A percentile compares a stretch with the other conserved stretches of the same genome.
Evolutionary conservation across 2,329 filamentous ascomycete species (phyloP).

Genomic region (Epichloe sp.): DNA sequence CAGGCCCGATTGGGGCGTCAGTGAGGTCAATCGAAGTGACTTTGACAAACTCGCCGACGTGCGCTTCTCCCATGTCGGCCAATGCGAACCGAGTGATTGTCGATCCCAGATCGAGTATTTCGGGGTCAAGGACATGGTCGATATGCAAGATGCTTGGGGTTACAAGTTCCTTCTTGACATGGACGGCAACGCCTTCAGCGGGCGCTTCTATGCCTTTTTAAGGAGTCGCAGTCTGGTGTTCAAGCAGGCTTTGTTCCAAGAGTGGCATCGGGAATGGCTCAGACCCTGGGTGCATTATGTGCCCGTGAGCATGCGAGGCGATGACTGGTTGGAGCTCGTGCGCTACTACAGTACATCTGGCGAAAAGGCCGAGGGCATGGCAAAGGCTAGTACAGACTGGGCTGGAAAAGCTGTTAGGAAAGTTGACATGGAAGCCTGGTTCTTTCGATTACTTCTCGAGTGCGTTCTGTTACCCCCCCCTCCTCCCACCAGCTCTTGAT

Average conservation of each 20-base stretch:
- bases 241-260: constrained; percentile 82
- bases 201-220: constrained; percentile 92
- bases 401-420: constrained; percentile 55
- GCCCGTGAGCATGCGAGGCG: constrained; percentile 66
- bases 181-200: constrained; percentile 92
- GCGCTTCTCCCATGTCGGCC: constrained; percentile 77
- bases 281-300: constrained; percentile 89
- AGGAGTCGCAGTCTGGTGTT: constrained; percentile 70
- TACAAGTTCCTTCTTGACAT: constrained; percentile 86
- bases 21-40: constrained; percentile 50
- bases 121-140: constrained; percentile 53
- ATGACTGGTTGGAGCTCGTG: constrained; percentile 77
- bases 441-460: constrained; percentile 56
- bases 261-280: constrained; percentile 94
- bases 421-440: constrained; percentile 59
- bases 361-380: constrained; percentile 51
- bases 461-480: constrained; percentile 24
- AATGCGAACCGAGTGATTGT: constrained; percentile 86
- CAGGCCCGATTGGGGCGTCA: constrained; percentile 43
- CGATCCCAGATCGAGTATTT: constrained; percentile 64
- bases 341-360: constrained; percentile 49
- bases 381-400: constrained; percentile 55
- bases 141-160: constrained; percentile 69
- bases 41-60: constrained; percentile 68
- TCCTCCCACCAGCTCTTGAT: neutral